phyloP scores from a whole-genome alignment of 2,329 filamentous ascomycete species.

The Rosellinia necatrix region DNA sequence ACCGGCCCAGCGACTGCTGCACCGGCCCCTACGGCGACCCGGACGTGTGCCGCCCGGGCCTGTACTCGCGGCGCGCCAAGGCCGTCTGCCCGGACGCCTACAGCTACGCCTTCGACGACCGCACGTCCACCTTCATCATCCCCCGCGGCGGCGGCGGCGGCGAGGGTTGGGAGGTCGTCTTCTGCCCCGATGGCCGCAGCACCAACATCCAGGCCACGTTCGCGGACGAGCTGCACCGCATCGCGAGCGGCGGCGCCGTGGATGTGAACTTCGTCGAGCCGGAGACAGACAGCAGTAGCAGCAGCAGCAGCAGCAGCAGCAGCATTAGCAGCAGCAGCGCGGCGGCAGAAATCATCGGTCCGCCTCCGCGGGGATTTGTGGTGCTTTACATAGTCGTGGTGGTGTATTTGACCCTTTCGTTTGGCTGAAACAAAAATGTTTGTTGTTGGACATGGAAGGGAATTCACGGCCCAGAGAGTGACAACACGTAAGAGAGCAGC shows the following conservation, averaged over 20 bases:
- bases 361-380: not conserved
- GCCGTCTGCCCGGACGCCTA: constrained; percentile 82
- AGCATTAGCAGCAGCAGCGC: too few relatives aligned
- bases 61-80: constrained; percentile 74
- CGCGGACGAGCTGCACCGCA: constrained; percentile 52
- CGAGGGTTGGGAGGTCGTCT: constrained; percentile 77
- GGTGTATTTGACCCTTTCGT: not conserved
- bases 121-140: constrained; percentile 64
- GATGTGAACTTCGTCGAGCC: constrained; percentile 44
- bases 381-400: constrained; percentile 3
- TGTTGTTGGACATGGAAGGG: too few relatives aligned
- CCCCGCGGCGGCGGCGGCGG: constrained; percentile 71
- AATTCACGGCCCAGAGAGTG: too few relatives aligned
- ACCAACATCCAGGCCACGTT: constrained; percentile 62
- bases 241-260: constrained; percentile 50
- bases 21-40: constrained; percentile 69
- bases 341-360: not conserved
- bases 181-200: constrained; percentile 70
- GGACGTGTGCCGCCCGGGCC: constrained; percentile 64
- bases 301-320: too few relatives aligned
- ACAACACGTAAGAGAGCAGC: too few relatives aligned
- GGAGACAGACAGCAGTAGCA: too few relatives aligned
- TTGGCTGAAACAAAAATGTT: constrained; percentile 6
- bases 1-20: constrained; percentile 73
- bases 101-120: constrained; percentile 71